Evolutionary conservation across 2,329 filamentous ascomycete species (phyloP).

Genomic region (Penicillium sp.): DNA sequence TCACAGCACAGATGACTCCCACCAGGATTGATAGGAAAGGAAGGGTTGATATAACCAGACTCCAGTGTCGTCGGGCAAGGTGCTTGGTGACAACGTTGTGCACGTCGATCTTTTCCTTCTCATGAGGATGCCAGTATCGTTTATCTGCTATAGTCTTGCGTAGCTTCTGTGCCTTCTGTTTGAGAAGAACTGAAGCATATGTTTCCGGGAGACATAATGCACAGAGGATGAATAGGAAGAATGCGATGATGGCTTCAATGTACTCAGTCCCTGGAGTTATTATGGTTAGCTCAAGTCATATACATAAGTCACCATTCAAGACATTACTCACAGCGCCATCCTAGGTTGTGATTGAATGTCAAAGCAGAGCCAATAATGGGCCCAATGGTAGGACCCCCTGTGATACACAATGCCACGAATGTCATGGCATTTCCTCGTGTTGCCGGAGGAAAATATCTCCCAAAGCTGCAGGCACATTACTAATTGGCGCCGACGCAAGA

Average conservation of each 20-base stretch:
- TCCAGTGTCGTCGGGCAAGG: slow-evolving; percentile 42
- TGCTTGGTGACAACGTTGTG: slow-evolving; percentile 46
- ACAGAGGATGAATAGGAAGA: slow-evolving; percentile 16
- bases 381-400: slow-evolving; percentile 41
- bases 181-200: slow-evolving; percentile 41
- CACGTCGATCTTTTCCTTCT: slow-evolving; percentile 42
- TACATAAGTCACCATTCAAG: not conserved
- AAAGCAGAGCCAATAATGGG: slow-evolving; percentile 46
- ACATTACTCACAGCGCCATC: slow-evolving; percentile 41
- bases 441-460: slow-evolving; percentile 46
- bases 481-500: slow-evolving; percentile 46
- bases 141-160: slow-evolving; percentile 41
- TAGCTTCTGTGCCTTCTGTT: slow-evolving; percentile 38
- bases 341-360: slow-evolving; percentile 31
- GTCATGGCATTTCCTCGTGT: slow-evolving; percentile 42
- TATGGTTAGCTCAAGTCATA: not conserved
- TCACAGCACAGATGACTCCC: slow-evolving; percentile 43
- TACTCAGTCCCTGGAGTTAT: slow-evolving; percentile 37
- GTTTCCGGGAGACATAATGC: slow-evolving; percentile 37
- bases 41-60: slow-evolving; percentile 39
- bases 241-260: slow-evolving; percentile 42
- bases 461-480: slow-evolving; percentile 45
- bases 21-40: slow-evolving; percentile 48
- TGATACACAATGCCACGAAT: slow-evolving; percentile 28
- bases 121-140: slow-evolving; percentile 48